Evolutionary conservation across 768 basidiomycete genomes (phyloP).

Genomic region (Russula sp.): DNA sequence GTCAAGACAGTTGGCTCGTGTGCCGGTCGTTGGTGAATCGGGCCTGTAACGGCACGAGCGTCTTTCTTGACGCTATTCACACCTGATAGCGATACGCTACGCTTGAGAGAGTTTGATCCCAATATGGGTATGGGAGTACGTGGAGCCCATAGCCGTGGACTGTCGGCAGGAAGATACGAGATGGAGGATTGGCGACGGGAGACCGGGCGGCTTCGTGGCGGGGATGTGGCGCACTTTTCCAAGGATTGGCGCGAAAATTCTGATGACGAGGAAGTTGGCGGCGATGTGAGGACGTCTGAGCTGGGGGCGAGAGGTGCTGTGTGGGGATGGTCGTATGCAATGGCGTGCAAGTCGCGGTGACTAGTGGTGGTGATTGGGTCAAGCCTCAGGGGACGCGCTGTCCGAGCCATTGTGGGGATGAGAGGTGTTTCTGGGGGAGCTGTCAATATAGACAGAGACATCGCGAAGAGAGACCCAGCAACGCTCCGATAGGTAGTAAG

Average conservation of each 20-base stretch:
- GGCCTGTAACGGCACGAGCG: constrained; percentile 27
- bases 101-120: background rate
- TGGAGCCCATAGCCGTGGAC: constrained; percentile 25
- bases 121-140: constrained; percentile 9
- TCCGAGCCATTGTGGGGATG: background rate
- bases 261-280: constrained; percentile 28
- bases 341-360: constrained; percentile 46
- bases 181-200: constrained; percentile 49
- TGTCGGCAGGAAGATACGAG: constrained; percentile 39
- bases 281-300: constrained; percentile 16
- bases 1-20: constrained; percentile 48
- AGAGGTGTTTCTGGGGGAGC: background rate
- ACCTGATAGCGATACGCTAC: background rate
- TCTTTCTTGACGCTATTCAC: background rate
- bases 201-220: constrained; percentile 23
- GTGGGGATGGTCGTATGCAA: constrained; percentile 27
- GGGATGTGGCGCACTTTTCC: constrained; percentile 23
- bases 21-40: constrained; percentile 12
- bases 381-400: background rate
- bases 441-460: background rate
- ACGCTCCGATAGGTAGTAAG: background rate
- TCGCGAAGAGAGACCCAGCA: background rate
- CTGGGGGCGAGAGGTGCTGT: constrained; percentile 17
- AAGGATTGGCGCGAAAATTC: constrained; percentile 21
- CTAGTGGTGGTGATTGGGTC: constrained; percentile 19